Base-by-base conservation (phyloP, 768 basidiomycete species). In the Lanmaoa pseudosensibilis region DNA sequence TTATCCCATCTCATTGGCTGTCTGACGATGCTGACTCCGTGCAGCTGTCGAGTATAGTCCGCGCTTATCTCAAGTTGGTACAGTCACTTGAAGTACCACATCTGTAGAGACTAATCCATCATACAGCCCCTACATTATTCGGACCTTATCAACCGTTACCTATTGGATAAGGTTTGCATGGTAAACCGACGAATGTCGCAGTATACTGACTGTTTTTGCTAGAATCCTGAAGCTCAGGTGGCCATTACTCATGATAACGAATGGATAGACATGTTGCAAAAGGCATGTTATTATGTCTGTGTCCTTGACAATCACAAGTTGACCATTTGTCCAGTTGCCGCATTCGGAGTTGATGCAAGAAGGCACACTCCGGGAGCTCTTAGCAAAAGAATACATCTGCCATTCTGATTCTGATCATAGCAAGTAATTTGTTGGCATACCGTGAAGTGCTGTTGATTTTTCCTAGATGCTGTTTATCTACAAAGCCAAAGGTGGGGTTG, bases 231-330 rank as follows among this genome's bases (percentile, higher is more conserved):
- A 21, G 58, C 38, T 25, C 18, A 10, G 25, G 46, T 60, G 27
- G 58, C 54, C 6, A 38, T 61, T 16, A 55, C 54, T 1, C 60
- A 61, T 6, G 60, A 61, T 15, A 37, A 47, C 8, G 32, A 59
- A 9, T 61, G 60, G 60, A 19, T 56, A 15, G 19, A 41, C 16
- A 60, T 61, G 51, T 19, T 60, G 12, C 12, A 53, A 23, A 34
- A 30, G 47, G 58, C 34, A 19, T 21, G 33, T 4, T 33, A 5
- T 40, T 11, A 25, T 13, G 2, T 18, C 15, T 3, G 12, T 2
- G 7, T 44, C 34, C 7, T 30, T 5, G 27, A 30, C 5, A 25
- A 38, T 12, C 18, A 3, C 1, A 27, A 3, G 3, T 5, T 50
- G 33, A 59, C 43, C 12, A 23, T 27, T 2, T 2, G 2, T 21